Percentiles rank a stretch among this genome's conserved stretches.
These are phyloP conservation scores for Eucalyptus polybractea DNA, from an alignment of 345 rosid genomes.

Conservation along the genomic window DNA sequence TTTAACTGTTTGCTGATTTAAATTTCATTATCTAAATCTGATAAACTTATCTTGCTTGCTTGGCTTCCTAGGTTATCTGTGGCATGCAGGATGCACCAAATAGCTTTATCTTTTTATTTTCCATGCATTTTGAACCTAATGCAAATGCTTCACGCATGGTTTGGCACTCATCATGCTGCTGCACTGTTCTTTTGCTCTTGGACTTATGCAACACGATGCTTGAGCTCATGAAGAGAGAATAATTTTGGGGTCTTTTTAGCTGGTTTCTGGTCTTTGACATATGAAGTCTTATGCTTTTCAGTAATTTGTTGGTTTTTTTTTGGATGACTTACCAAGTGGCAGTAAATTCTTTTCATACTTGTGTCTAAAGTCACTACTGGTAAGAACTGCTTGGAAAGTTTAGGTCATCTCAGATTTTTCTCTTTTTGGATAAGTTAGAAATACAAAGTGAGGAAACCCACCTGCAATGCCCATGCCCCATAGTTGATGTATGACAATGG, in stretches of 20 bases:
- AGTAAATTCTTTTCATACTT: not conserved
- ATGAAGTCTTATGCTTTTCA: not conserved
- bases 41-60: not conserved
- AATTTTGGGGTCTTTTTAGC: not conserved
- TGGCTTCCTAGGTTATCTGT: not conserved
- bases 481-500: constrained; percentile 5
- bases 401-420: not conserved
- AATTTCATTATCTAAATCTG: not conserved
- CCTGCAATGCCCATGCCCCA: constrained; percentile 6
- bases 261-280: not conserved
- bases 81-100: not conserved
- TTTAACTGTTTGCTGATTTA: not conserved
- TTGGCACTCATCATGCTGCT: not conserved
- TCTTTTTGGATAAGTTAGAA: not conserved
- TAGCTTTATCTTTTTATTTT: not conserved
- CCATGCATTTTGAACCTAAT: not conserved
- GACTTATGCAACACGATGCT: not conserved
- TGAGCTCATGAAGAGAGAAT: not conserved
- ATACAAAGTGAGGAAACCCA: not conserved
- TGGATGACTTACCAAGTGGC: not conserved
- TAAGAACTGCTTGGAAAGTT: not conserved
- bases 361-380: not conserved
- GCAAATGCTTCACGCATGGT: not conserved
- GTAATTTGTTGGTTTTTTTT: not conserved
- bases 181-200: not conserved